These are phyloP conservation scores for Citrus hindsii DNA, from an alignment of 345 rosid genomes.

Conservation along the genomic window DNA sequence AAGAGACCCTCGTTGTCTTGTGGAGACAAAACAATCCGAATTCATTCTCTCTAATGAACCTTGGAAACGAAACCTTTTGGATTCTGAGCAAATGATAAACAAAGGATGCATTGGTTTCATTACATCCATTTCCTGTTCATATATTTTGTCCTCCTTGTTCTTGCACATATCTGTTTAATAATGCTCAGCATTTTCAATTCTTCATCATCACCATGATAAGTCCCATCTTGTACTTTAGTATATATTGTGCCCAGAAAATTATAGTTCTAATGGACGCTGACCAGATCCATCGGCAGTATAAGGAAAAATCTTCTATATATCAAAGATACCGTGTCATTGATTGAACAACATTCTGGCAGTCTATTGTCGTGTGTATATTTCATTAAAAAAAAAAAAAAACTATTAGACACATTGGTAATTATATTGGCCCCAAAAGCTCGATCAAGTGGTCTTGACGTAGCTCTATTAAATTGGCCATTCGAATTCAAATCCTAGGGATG, in stretches of 20 bases:
- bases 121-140: not conserved
- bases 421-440: no score
- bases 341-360: no score
- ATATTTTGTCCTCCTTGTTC: not conserved
- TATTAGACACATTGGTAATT: no score
- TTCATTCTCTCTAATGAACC: slow-evolving; percentile 5
- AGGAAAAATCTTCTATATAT: no score
- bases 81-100: slow-evolving; percentile 2
- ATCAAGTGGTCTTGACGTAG: no score
- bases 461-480: no score
- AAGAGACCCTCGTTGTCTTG: not conserved
- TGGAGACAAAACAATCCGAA: slow-evolving; percentile 20
- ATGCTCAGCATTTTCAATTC: not conserved
- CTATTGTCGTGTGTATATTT: no score
- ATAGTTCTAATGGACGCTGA: not conserved
- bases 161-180: not conserved
- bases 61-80: slow-evolving; percentile 25
- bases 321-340: no score
- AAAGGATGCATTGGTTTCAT: not conserved
- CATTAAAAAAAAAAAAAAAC: no score
- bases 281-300: no score
- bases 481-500: no score
- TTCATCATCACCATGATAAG: not conserved
- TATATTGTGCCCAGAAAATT: not conserved
- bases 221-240: not conserved